Evolutionary conservation across 2,329 filamentous ascomycete species (phyloP).

Genomic region (Lachnum nothofagi): DNA sequence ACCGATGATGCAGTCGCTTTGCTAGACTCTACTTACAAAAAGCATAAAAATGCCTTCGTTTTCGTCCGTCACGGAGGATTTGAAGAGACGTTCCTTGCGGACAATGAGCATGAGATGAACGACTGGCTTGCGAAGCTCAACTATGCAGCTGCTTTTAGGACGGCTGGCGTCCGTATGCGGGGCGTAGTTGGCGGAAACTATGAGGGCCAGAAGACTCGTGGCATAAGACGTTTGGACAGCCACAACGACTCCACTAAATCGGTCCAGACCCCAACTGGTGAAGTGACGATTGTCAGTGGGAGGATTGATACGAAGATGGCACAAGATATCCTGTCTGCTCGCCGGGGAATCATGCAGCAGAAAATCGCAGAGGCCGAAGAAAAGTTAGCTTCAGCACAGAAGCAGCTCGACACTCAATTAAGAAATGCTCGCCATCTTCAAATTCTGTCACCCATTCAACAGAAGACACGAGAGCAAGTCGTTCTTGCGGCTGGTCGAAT

Average conservation of each 20-base stretch:
- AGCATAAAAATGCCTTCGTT: constrained; percentile 91
- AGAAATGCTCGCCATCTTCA: constrained; percentile 87
- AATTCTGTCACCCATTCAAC: constrained; percentile 82
- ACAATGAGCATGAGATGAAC: constrained; percentile 86
- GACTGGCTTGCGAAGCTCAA: constrained; percentile 96
- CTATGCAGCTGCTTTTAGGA: constrained; percentile 90
- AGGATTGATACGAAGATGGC: constrained; percentile 77
- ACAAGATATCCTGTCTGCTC: constrained; percentile 76
- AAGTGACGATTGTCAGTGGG: constrained; percentile 67
- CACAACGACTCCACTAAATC: constrained; percentile 46
- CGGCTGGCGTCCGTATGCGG: constrained; percentile 83
- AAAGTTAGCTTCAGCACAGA: constrained; percentile 66
- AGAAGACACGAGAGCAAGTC: constrained; percentile 81
- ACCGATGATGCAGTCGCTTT: constrained; percentile 89
- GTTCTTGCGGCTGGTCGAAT: constrained; percentile 79
- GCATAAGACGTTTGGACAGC: constrained; percentile 62
- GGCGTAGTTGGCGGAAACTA: constrained; percentile 81
- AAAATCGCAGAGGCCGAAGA: constrained; percentile 81
- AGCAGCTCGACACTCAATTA: constrained; percentile 74
- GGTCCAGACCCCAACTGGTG: constrained; percentile 66
- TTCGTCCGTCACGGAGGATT: constrained; percentile 81
- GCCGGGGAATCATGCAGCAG: constrained; percentile 74
- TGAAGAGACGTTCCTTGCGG: constrained; percentile 86
- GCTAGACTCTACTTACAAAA: constrained; percentile 79
- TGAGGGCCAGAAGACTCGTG: constrained; percentile 71